These are phyloP conservation scores for Russula compacta DNA, from an alignment of 768 basidiomycete genomes.

Conservation along the genomic window DNA sequence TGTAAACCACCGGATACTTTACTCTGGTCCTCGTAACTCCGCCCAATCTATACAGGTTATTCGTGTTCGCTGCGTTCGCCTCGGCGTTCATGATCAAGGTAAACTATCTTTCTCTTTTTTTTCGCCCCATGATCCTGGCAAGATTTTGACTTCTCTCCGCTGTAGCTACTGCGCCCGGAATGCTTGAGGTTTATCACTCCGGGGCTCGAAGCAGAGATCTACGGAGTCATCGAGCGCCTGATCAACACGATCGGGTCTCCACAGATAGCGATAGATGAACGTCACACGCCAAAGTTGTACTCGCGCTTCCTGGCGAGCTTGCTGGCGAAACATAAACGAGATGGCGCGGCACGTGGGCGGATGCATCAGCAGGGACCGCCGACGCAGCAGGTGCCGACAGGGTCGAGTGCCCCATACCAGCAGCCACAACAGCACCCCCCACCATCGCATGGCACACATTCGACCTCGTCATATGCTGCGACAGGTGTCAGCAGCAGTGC, in stretches of 20 bases:
- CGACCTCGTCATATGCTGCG: neutral
- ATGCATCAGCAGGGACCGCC: slow-evolving; percentile 13
- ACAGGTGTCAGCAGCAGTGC: neutral
- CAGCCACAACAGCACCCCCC: neutral
- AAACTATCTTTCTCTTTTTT: slow-evolving; percentile 5
- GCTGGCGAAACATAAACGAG: slow-evolving; percentile 40
- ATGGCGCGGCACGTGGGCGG: slow-evolving; percentile 14
- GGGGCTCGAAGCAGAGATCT: slow-evolving; percentile 55
- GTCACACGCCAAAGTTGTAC: slow-evolving; percentile 73
- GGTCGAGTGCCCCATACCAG: slow-evolving; percentile 3
- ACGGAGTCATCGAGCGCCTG: slow-evolving; percentile 51
- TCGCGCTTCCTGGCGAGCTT: slow-evolving; percentile 70
- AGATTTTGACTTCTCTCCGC: neutral
- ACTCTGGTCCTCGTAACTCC: neutral
- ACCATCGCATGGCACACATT: neutral
- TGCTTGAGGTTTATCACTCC: slow-evolving; percentile 51
- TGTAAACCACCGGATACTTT: neutral
- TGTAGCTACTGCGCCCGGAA: slow-evolving; percentile 70
- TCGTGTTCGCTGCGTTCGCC: slow-evolving; percentile 34
- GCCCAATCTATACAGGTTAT: slow-evolving; percentile 2
- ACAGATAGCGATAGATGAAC: slow-evolving; percentile 69
- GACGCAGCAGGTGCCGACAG: slow-evolving; percentile 1
- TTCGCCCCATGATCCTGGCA: neutral
- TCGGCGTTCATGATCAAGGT: slow-evolving; percentile 79
- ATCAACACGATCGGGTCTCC: slow-evolving; percentile 59